These are phyloP conservation scores for Brassica incana DNA, from an alignment of 345 rosid genomes.

Conservation along the genomic window DNA sequence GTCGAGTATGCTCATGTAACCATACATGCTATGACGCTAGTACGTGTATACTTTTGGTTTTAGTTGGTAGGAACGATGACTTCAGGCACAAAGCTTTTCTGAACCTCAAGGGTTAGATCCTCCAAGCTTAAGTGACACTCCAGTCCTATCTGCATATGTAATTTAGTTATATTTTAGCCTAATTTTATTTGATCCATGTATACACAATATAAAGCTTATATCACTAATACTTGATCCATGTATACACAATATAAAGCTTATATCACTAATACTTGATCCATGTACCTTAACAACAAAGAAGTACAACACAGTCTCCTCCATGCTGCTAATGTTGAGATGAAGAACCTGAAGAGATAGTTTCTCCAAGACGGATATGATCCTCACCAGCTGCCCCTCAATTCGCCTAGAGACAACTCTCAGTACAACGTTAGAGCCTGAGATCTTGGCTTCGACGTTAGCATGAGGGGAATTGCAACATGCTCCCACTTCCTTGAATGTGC, in stretches of 20 bases:
- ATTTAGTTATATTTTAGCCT: not conserved
- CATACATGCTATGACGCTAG: not conserved
- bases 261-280: not conserved
- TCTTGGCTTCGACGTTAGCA: slow-evolving; percentile 92
- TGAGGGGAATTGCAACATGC: slow-evolving; percentile 78
- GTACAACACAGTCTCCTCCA: slow-evolving; percentile 91
- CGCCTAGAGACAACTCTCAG: slow-evolving; percentile 59
- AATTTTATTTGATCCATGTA: slow-evolving; percentile 1
- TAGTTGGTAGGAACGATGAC: slow-evolving; percentile 18
- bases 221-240: slow-evolving; percentile 1
- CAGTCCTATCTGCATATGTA: slow-evolving; percentile 57
- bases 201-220: not conserved
- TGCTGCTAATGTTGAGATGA: slow-evolving; percentile 80
- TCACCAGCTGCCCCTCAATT: slow-evolving; percentile 66
- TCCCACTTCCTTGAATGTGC: slow-evolving; percentile 49
- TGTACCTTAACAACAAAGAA: slow-evolving; percentile 82
- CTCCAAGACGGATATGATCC: slow-evolving; percentile 73
- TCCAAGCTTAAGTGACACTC: slow-evolving; percentile 85
- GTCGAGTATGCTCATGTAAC: slow-evolving; percentile 27
- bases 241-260: not conserved
- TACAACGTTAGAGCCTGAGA: slow-evolving; percentile 77
- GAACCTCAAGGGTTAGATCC: slow-evolving; percentile 82
- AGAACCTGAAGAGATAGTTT: slow-evolving; percentile 75
- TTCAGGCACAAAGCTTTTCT: slow-evolving; percentile 56
- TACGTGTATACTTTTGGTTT: slow-evolving; percentile 1